phyloP scores from a whole-genome alignment of 2,329 filamentous ascomycete genomes.

The Phialemoniopsis sp. region DNA sequence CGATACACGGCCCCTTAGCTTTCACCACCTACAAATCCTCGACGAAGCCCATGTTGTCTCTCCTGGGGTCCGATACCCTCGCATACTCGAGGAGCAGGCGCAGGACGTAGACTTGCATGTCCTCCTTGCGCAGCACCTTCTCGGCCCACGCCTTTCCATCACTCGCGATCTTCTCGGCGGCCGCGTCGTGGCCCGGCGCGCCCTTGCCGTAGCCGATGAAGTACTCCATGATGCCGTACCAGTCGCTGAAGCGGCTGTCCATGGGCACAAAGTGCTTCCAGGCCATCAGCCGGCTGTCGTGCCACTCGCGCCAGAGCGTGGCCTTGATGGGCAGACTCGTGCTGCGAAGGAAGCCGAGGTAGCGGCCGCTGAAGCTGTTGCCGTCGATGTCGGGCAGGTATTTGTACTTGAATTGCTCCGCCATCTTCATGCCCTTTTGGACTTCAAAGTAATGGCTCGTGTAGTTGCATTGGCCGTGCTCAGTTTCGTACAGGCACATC shows the following conservation, averaged over 20 bases:
- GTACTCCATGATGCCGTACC: slow-evolving; percentile 71
- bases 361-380: slow-evolving; percentile 66
- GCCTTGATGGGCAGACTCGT: slow-evolving; percentile 72
- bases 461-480: slow-evolving; percentile 38
- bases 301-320: slow-evolving; percentile 77
- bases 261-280: slow-evolving; percentile 83
- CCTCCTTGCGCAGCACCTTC: slow-evolving; percentile 62
- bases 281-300: slow-evolving; percentile 66
- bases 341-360: slow-evolving; percentile 64
- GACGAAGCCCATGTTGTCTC: slow-evolving; percentile 52
- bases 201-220: slow-evolving; percentile 57
- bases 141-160: slow-evolving; percentile 66
- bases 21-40: no score
- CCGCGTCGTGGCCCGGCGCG: slow-evolving; percentile 44
- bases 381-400: slow-evolving; percentile 76
- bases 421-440: slow-evolving; percentile 33
- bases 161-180: slow-evolving; percentile 60
- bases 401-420: slow-evolving; percentile 57
- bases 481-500: slow-evolving; percentile 37
- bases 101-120: slow-evolving; percentile 69
- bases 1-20: no score
- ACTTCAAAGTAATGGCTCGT: slow-evolving; percentile 40
- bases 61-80: slow-evolving; percentile 44
- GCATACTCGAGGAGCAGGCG: slow-evolving; percentile 62
- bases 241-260: slow-evolving; percentile 68